A percentile compares a stretch with the other conserved stretches of the same genome.
phyloP scores from a whole-genome alignment of 768 basidiomycete species.

The Hysterangium stoloniferum region DNA sequence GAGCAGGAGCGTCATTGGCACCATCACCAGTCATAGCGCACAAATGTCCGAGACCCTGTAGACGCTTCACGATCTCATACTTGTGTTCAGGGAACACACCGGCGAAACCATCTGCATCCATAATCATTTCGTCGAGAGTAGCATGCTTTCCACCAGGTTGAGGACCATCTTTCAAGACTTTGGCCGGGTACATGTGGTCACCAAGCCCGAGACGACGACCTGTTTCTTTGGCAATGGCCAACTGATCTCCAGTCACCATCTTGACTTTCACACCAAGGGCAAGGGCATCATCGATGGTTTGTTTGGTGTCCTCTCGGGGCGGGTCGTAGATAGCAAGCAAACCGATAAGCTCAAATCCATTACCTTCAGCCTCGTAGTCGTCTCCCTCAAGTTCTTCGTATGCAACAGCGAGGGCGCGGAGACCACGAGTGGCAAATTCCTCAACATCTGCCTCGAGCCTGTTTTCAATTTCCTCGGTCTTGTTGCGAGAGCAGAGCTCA shows the following conservation, averaged over 20 bases:
- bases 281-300: constrained; percentile 95
- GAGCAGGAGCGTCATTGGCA: constrained; percentile 96
- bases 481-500: constrained; percentile 95
- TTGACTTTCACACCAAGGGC: constrained; percentile 96
- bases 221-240: constrained; percentile 98
- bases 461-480: constrained; percentile 88
- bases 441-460: constrained; percentile 91
- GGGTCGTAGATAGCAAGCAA: constrained; percentile 97
- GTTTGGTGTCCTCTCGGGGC: constrained; percentile 96
- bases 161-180: constrained; percentile 98
- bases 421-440: constrained; percentile 92
- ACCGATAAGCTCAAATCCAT: constrained; percentile 96
- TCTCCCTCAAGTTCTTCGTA: constrained; percentile 86
- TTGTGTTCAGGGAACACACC: constrained; percentile 99
- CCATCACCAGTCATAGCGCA: constrained; percentile 99
- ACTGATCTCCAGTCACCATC: constrained; percentile 99
- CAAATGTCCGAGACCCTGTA: constrained; percentile 91
- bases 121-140: constrained; percentile 93
- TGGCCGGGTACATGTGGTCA: constrained; percentile 99
- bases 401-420: constrained; percentile 94
- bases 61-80: constrained; percentile 98
- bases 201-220: constrained; percentile 96
- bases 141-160: constrained; percentile 76
- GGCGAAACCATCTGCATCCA: constrained; percentile 98
- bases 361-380: constrained; percentile 80